phyloP scores from a whole-genome alignment of 2,329 filamentous ascomycete species.

The Sporothrix sp. region DNA sequence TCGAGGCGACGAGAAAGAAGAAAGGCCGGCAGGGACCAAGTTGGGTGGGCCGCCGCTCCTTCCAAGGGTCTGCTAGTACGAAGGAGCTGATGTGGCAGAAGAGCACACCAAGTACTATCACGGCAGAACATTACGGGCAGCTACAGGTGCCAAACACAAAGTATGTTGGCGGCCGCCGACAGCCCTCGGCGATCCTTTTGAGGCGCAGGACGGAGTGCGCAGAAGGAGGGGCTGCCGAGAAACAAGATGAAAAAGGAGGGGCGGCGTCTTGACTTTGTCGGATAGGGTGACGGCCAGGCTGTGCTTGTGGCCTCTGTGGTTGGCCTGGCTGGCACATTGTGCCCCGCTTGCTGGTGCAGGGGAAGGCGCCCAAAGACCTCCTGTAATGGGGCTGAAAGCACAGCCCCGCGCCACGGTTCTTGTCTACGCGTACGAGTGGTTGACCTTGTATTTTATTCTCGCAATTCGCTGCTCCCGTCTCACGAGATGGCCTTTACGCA shows the following conservation, averaged over 20 bases:
- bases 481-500: neutral
- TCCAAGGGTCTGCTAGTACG: neutral
- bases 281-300: neutral
- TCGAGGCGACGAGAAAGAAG: neutral
- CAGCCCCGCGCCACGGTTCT: constrained; percentile 4
- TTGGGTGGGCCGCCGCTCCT: neutral
- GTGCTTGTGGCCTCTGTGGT: neutral
- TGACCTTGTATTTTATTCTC: too few relatives aligned
- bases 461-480: neutral
- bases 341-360: constrained; percentile 4
- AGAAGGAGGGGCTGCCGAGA: constrained; percentile 8
- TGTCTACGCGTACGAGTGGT: neutral
- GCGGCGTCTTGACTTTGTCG: neutral
- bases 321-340: neutral
- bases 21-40: neutral
- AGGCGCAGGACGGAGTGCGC: neutral
- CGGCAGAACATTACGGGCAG: too few relatives aligned
- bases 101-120: neutral
- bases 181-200: neutral
- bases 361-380: too few relatives aligned
- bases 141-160: too few relatives aligned
- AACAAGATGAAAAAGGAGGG: constrained; percentile 7
- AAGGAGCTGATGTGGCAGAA: neutral
- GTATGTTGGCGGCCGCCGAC: neutral
- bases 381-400: constrained; percentile 11